Base-by-base conservation (phyloP, 257 asterid species). In the Fraxinus cuspidata region DNA sequence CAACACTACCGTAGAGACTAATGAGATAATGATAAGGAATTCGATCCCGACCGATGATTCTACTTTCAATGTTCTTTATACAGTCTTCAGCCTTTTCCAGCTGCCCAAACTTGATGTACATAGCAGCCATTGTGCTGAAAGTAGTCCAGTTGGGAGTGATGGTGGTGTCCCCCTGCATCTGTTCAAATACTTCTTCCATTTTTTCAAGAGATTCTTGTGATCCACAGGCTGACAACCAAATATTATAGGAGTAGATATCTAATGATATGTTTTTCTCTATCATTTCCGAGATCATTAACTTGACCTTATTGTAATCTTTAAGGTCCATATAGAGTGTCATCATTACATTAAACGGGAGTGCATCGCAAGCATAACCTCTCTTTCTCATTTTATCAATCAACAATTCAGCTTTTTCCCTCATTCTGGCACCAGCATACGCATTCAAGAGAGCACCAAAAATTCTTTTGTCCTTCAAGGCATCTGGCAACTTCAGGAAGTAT, bases 261-360 rank as follows among this genome's bases (percentile, higher is more conserved):
- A 85, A 40, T 3, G 77, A 73, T 66, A 85, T 74, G 12, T 42
- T 35, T 74, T 85, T 87, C 72, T 81, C 85, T 82, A 40, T 69
- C 90, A 87, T 87, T 81, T 87, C 90, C 5, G 77, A 77, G 74
- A 85, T 73, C 60, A 83, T n/a, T 9, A 80, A 47, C 38, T 85
- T 86, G 47, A 85, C 86, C 78, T 83, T 79, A 56, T 87, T 81
- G 2, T 76, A 81, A 58, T 83, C 85, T 68, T 79, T 73, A 51
- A 83, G 78, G 72, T 83, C 82, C 87, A 83, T 77, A 63, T 87
- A 87, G 63, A 87, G 90, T 6, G 87, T 83, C 89, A 87, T 82
- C 74, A 87, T 81, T 75, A 85, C 87, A 81, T 87, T 87, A 70
- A 70, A 87, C 0, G 90, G 87, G 53, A 83, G 84, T 16, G 90